These are phyloP conservation scores for Mycocentrospora acerina DNA, from an alignment of 2,329 filamentous ascomycete species.

Conservation along the genomic window DNA sequence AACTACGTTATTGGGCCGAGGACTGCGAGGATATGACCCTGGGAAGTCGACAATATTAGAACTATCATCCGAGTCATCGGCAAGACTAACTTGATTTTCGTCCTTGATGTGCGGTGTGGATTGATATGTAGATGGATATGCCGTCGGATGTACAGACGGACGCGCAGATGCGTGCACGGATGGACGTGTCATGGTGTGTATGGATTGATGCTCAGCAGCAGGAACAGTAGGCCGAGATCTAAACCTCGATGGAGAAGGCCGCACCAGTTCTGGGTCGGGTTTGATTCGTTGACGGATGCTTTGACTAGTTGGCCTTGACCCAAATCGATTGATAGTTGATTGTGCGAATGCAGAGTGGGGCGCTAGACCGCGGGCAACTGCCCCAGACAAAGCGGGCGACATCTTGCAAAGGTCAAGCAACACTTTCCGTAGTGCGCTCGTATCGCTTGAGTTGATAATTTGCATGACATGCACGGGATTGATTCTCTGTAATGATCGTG, in stretches of 20 bases:
- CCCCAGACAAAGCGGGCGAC: constrained; percentile 36
- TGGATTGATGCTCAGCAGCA: too few relatives aligned
- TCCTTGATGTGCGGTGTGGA: constrained; percentile 8
- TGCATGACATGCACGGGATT: constrained; percentile 27
- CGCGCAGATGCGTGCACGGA: too few relatives aligned
- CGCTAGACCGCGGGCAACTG: constrained; percentile 35
- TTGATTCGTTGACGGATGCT: background rate
- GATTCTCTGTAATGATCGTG: constrained; percentile 7
- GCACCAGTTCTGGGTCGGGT: constrained; percentile 3
- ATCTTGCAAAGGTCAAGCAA: constrained; percentile 31
- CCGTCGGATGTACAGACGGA: background rate
- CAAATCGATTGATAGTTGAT: constrained; percentile 13
- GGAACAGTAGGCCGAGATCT: too few relatives aligned
- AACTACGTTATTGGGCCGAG: background rate
- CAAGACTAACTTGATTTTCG: constrained; percentile 3
- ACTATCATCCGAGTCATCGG: constrained; percentile 12
- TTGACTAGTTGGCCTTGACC: constrained; percentile 1
- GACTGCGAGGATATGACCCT: constrained; percentile 4
- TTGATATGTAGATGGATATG: background rate
- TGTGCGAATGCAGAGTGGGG: constrained; percentile 32
- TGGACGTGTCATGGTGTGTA: too few relatives aligned
- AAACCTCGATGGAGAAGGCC: too few relatives aligned
- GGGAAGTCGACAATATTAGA: constrained; percentile 12
- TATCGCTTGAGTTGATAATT: constrained; percentile 28
- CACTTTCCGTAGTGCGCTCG: constrained; percentile 18